These are phyloP conservation scores for Amauroascus niger DNA, from an alignment of 2,329 filamentous ascomycete genomes.

Conservation along the genomic window DNA sequence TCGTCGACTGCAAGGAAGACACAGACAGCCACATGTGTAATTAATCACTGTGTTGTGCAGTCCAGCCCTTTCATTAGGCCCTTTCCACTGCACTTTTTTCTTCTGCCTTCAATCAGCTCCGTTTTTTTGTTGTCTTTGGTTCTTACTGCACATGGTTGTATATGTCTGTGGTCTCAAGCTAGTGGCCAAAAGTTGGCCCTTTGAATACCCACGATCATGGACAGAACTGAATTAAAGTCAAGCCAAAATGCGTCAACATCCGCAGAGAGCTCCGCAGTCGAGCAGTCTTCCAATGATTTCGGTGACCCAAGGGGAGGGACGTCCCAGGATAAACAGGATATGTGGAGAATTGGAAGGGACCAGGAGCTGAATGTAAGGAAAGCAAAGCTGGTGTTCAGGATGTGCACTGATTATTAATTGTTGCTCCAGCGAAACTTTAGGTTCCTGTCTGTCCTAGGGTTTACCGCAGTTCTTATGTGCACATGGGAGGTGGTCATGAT, in stretches of 20 bases:
- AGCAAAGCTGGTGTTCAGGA: neutral
- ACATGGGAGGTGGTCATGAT: constrained; percentile 15
- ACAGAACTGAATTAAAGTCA: neutral
- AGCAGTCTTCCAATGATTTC: neutral
- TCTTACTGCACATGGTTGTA: neutral
- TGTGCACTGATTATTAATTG: neutral
- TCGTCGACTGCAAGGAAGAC: too few relatives aligned
- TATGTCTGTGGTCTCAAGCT: neutral
- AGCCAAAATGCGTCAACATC: neutral
- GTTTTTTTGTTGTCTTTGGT: neutral
- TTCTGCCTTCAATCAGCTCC: neutral
- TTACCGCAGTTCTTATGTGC: constrained; percentile 20
- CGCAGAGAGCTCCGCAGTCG: neutral
- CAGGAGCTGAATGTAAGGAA: constrained; percentile 26
- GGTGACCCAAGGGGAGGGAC: constrained; percentile 19
- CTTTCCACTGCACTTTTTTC: neutral
- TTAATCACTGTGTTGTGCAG: neutral
- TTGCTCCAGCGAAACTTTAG: constrained; percentile 27
- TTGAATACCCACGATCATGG: neutral
- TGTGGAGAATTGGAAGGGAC: constrained; percentile 27
- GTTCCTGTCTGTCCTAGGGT: constrained; percentile 29
- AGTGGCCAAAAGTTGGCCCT: neutral
- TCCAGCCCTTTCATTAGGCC: neutral
- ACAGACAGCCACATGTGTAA: too few relatives aligned
- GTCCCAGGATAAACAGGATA: constrained; percentile 25